Percentiles rank a stretch among this genome's conserved stretches.
phyloP scores from a whole-genome alignment of 805 yeast species.

The Yamadazyma insecticola region DNA sequence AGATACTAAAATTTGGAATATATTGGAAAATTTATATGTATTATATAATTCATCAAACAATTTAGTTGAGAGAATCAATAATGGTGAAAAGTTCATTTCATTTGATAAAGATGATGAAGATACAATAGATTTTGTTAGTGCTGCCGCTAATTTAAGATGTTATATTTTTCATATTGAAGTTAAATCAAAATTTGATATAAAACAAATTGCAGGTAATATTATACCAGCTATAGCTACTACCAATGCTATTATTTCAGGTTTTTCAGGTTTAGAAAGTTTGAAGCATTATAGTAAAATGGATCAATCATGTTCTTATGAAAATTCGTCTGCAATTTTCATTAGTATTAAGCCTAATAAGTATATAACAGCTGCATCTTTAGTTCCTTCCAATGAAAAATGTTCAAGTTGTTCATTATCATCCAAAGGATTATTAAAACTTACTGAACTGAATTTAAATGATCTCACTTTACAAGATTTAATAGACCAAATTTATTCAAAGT shows the following conservation, averaged over 20 bases:
- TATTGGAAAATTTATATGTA: constrained; percentile 58
- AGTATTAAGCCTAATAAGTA: constrained; percentile 54
- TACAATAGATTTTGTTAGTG: constrained; percentile 80
- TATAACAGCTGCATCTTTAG: constrained; percentile 58
- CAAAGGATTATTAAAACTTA: constrained; percentile 45
- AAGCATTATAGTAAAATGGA: constrained; percentile 33
- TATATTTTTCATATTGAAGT: constrained; percentile 62
- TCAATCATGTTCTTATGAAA: constrained; percentile 1
- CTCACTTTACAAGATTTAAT: constrained; percentile 49
- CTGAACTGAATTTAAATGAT: constrained; percentile 17
- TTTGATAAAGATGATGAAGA: constrained; percentile 97
- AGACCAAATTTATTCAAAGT: constrained; percentile 41
- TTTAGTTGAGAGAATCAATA: constrained; percentile 45
- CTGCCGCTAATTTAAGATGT: constrained; percentile 79
- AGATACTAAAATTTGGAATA: constrained; percentile 54
- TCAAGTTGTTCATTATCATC: constrained; percentile 55
- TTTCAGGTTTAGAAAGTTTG: constrained; percentile 71
- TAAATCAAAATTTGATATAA: constrained; percentile 79
- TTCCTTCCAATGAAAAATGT: constrained; percentile 66
- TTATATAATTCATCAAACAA: constrained; percentile 45
- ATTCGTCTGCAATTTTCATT: constrained; percentile 31
- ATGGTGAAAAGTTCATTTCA: constrained; percentile 39
- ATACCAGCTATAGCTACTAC: constrained; percentile 99
- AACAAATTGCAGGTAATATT: constrained; percentile 95
- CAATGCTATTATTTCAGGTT: constrained; percentile 91